Evolutionary conservation across 2,329 filamentous ascomycete genomes (phyloP), one percentile per base, ranked within the genome.

Genomic region (Tolypocladium ophioglossoides): DNA sequence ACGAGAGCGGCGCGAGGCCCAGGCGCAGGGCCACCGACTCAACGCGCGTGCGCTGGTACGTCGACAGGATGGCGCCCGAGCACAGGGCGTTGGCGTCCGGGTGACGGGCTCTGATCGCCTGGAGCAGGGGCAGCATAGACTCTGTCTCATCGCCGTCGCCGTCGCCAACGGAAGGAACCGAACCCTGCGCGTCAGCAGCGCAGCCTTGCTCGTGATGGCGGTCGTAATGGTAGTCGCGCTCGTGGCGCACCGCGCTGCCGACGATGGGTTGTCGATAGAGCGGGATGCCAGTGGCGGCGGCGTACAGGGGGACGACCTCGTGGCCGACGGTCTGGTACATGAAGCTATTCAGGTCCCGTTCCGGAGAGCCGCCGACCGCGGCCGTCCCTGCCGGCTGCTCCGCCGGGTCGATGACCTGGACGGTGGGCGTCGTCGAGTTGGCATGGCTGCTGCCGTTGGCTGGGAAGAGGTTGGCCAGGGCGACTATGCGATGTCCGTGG

Each of bases 271-370:
- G 82, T 22, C 94, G 85, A 70, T 94, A 96, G 2, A 99, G 77
- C 27, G 92, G 92, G 37, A 97, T 77, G 0, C 79, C 83, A 2
- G 96, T 84, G 37, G 89, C 91, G 50, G 80, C 70, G 56, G 85
- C 84, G 67, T 96, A 97, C 18, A 96, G 78, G 2, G 91, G 90
- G 55, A 97, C 86, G 20, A 96, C 76, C 55, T 83, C 79, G 70
- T 97, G 90, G 14, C 94, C 94, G 56, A 96, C 89, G 3, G 94
- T 99, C 75, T 99, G 94, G 76, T 97, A 99, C 94, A 99, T 99
- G 83, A 94, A 97, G 74, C 91, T 96, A 71, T 99, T 90, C 62
- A 95, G 78, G 68, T 97, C 74, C 50, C 64, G 68, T 49, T 75
- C 67, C 58, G 57, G 44, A 12, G 27, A 34, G 44, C 27, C 44